These are phyloP conservation scores for Pseudopyricularia cyperi DNA, from an alignment of 2,329 filamentous ascomycete species.

Conservation along the genomic window DNA sequence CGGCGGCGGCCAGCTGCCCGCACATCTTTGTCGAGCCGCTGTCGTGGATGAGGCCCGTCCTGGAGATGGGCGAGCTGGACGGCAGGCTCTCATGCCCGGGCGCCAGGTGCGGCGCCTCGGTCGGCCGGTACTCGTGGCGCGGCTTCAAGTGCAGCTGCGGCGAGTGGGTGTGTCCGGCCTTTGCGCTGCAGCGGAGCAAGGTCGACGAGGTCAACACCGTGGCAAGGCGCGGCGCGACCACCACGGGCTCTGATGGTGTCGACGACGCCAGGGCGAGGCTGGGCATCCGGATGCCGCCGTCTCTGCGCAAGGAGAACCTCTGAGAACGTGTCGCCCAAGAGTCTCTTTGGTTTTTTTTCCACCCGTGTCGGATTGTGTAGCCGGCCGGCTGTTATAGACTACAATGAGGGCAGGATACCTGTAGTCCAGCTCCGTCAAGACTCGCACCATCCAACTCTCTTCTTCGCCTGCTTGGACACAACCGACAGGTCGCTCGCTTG, in stretches of 20 bases:
- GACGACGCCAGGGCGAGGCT: conserved; percentile 16
- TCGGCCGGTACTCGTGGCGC: conserved; percentile 94
- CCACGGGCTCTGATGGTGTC: conserved; percentile 7
- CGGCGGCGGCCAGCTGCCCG: conserved; percentile 47
- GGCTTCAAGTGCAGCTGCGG: conserved; percentile 87
- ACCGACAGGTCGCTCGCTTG: too few species aligned
- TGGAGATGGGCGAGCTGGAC: conserved; percentile 70
- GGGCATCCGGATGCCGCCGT: conserved; percentile 45
- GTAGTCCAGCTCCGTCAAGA: too few species aligned
- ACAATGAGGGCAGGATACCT: too few species aligned
- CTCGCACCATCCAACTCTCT: too few species aligned
- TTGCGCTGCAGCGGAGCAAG: conserved; percentile 69
- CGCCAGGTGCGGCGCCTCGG: conserved; percentile 61
- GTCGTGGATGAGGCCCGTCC: conserved; percentile 81
- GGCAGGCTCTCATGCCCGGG: conserved; percentile 78
- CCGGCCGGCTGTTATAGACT: too few species aligned
- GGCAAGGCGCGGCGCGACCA: conserved; percentile 3
- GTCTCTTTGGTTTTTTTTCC: too few species aligned
- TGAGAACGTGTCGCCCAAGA: neutral
- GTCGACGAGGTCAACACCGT: conserved; percentile 52
- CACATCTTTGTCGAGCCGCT: conserved; percentile 88
- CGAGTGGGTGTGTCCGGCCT: conserved; percentile 81
- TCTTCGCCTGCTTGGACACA: too few species aligned
- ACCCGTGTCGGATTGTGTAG: too few species aligned
- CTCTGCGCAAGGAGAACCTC: conserved; percentile 18